Evolutionary conservation across 169 alveolate species (phyloP).

Genomic region (Cryptosporidium canis): DNA sequence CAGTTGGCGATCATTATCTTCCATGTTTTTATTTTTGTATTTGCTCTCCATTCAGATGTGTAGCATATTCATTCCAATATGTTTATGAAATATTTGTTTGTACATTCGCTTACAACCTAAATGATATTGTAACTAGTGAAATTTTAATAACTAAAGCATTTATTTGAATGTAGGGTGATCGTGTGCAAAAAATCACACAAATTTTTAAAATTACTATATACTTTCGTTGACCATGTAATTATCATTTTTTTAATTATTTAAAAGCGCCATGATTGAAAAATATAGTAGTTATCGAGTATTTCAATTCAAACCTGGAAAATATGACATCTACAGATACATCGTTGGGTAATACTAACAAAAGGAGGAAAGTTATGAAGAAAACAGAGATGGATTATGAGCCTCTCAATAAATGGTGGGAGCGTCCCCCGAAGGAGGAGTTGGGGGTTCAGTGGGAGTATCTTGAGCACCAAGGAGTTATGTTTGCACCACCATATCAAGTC

Average conservation of each 20-base stretch:
- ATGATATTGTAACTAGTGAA: background rate
- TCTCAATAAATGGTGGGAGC: conserved; percentile 89
- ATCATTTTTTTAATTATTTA: background rate
- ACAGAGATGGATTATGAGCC: conserved; percentile 80
- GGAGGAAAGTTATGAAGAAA: conserved; percentile 59
- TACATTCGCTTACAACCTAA: background rate
- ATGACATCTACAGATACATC: background rate
- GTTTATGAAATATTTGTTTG: background rate
- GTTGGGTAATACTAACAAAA: conserved; percentile 3
- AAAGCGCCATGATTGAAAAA: conserved; percentile 8
- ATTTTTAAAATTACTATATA: background rate
- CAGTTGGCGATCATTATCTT: background rate
- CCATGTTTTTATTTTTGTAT: background rate
- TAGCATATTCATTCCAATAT: background rate
- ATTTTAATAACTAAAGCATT: background rate
- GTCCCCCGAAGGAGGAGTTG: conserved; percentile 76
- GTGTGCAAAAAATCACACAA: conserved; percentile 38
- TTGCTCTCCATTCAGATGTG: background rate
- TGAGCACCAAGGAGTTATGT: conserved; percentile 90
- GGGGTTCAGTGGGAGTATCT: conserved; percentile 86
- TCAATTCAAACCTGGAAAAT: background rate
- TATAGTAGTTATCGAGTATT: background rate
- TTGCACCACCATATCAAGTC: conserved; percentile 89
- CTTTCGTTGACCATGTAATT: background rate
- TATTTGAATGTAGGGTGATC: background rate